Evolutionary conservation across 2,329 filamentous ascomycete species (phyloP).

Genomic region (Fusarium acutatum): DNA sequence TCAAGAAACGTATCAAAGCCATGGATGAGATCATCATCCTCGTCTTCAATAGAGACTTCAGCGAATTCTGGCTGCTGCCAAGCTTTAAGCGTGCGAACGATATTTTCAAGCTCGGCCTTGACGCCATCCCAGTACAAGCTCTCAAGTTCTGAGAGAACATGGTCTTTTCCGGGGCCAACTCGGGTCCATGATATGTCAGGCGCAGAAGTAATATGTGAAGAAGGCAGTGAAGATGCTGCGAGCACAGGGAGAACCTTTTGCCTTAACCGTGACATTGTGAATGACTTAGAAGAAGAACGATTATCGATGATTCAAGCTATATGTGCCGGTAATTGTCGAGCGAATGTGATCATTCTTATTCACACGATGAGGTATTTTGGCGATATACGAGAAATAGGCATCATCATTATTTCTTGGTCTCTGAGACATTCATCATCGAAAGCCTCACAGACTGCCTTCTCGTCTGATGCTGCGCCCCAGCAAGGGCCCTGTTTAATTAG

Average conservation of each 20-base stretch:
- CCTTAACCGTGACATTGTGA: slow-evolving; percentile 24
- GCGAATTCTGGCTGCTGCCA: slow-evolving; percentile 30
- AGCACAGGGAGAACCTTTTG: slow-evolving; percentile 24
- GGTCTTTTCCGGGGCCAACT: slow-evolving; percentile 16
- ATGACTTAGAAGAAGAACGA: neutral
- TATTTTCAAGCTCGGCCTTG: slow-evolving; percentile 35
- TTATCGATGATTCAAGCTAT: neutral
- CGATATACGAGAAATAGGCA: neutral
- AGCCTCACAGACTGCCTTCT: slow-evolving; percentile 12
- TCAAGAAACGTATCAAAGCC: slow-evolving; percentile 37
- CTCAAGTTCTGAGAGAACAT: slow-evolving; percentile 28
- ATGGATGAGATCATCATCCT: slow-evolving; percentile 25
- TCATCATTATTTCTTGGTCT: neutral
- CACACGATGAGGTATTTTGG: neutral
- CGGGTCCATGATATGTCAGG: slow-evolving; percentile 27
- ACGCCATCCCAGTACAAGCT: slow-evolving; percentile 35
- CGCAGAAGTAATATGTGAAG: slow-evolving; percentile 20
- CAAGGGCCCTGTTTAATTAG: neutral
- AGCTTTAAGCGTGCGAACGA: slow-evolving; percentile 31
- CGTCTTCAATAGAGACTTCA: slow-evolving; percentile 19
- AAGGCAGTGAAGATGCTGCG: neutral
- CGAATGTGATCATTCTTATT: neutral
- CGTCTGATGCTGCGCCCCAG: slow-evolving; percentile 25
- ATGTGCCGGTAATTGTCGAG: neutral
- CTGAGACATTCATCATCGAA: neutral